Evolutionary conservation across 306 rosid species (phyloP), one percentile per base, ranked within the genome.

Genomic region (Cucurbita maxima): DNA sequence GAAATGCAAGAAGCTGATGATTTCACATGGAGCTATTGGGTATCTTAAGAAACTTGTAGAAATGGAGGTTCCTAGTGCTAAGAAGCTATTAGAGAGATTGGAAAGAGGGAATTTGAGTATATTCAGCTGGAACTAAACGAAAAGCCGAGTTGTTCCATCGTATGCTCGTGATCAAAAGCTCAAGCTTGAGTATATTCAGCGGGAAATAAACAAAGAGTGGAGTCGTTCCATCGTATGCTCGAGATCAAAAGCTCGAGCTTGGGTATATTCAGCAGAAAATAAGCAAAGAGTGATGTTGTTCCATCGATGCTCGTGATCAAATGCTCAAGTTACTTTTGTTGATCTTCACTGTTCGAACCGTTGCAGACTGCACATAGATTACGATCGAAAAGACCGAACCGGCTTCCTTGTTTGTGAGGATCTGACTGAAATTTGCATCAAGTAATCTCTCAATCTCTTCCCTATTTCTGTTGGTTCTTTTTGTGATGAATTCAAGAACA

Each of bases 11-110:
- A 87, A 86, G 81, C 81, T 94, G 85, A 94, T 94, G 96, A 83
- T 88, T 40, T 89, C 99, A 0, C 92, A 94, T 63, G 99, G 99
- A 51, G 99, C 99, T 38, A 89, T 94, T 6, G 99, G 99, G 76
- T 94, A 94, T 78, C 82, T 94, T 75, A 94, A 94, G 89, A 94
- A 94, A 82, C 97, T 94, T 4, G 56, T 77, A 0, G 99, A 91
- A 81, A 94, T 94, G 97, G 99, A 94, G 11, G 82, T 91, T 72
- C 96, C 96, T 1, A 96, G 99, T 74, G 90, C 97, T 30, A 91
- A 86, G 72, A 94, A 89, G 92, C 83, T 94, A 34, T 89, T 88
- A 43, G 97, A 91, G 81, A 58, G 88, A 58, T 76, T 94, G 86
- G 96, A 87, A 79, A 89, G 97, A 83, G 99, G 99, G 64, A 91